Evolutionary conservation across 805 yeast genomes (phyloP), one percentile per base, ranked within the genome.

Genomic region (Wickerhamomyces mucosus): DNA sequence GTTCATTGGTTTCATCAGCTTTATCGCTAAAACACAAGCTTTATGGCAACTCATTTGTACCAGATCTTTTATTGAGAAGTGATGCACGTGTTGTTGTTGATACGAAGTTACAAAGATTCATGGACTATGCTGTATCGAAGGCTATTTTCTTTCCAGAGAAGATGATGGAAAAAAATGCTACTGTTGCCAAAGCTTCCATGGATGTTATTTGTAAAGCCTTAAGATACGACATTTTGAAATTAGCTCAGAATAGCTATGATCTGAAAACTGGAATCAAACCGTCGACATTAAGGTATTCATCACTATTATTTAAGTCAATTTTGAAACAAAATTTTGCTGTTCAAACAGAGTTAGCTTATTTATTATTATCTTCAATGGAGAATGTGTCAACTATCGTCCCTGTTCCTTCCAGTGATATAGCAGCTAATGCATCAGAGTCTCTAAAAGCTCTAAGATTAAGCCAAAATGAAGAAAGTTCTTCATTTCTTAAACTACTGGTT

Each of bases 71-170:
- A 15, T 55, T 63, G 4, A 62, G 64, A 42, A 58, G 72, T 32
- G 78, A 72, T 41, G 59, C 72, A 3, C 56, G 78, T 43, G 63
- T 64, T 0, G 56, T 61, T 27, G 51, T 62, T 29, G 61, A 68
- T 47, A 48, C 58, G 32, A 53, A 66, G 45, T 18, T 45, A 43
- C 34, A 49, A 35, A 26, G 59, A 40, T 48, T 56, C 48, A 38
- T 49, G 49, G 45, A 57, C 50, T 33, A 47, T 48, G 35, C 45
- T 7, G 45, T 50, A 6, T 36, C 43, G 29, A 44, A 26, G 35
- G 61, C 37, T 36, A 58, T 37, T 35, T 62, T 31, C 36, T 49
- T 28, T 50, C 65, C 37, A 9, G 42, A 28, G 34, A 32, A 26
- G 18, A 53, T 39, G 15, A 53, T 51, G 6, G 38, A 33, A 1